Conservation (phyloP, 164 flowering plant species). For the Buxus sempervirens region DNA sequence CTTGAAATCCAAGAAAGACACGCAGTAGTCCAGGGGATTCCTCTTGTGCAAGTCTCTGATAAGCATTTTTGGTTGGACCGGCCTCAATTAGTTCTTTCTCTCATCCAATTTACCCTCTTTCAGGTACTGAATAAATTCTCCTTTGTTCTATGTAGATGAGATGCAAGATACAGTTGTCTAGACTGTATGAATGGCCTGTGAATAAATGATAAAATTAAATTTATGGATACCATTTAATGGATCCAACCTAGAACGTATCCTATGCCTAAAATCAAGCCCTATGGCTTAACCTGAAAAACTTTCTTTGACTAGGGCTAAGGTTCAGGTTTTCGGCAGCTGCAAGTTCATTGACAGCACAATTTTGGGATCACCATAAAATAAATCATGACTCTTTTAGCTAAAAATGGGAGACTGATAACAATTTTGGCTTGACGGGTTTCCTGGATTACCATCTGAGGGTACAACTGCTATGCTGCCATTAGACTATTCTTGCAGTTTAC, state of each 20-base stretch:
- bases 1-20: slow-evolving; percentile 83
- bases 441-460: not conserved
- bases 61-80: slow-evolving; percentile 77
- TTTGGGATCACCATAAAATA: too few species aligned
- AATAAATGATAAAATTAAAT: too few species aligned
- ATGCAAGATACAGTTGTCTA: not conserved
- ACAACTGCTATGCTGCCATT: not conserved
- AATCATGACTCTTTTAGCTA: too few species aligned
- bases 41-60: slow-evolving; percentile 87
- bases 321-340: too few species aligned
- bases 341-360: too few species aligned
- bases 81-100: slow-evolving; percentile 64
- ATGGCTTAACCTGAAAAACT: too few species aligned
- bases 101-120: slow-evolving; percentile 81
- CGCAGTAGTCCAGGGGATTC: slow-evolving; percentile 93
- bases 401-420: too few species aligned
- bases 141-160: slow-evolving; percentile 2
- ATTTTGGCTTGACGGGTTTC: too few species aligned
- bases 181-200: not conserved
- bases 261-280: too few species aligned
- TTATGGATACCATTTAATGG: too few species aligned
- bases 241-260: too few species aligned
- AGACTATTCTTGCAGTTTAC: not conserved
- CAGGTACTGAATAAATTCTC: slow-evolving; percentile 43
- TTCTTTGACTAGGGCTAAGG: too few species aligned